Evolutionary conservation across 306 rosid species (phyloP).

Genomic region (Hippophae gyantsensis): DNA sequence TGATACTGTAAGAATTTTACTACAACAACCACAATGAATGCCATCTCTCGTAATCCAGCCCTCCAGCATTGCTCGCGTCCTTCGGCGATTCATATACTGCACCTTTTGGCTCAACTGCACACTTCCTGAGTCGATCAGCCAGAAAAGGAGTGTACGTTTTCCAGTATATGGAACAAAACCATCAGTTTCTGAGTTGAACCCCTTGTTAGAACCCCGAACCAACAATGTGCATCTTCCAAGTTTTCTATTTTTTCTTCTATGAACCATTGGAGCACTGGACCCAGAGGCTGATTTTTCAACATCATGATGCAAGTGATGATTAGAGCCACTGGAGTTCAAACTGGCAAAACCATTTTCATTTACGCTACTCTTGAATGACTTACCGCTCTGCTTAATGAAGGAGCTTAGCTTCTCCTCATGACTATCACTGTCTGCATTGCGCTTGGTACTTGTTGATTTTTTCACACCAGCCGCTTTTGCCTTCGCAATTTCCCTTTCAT

Average conservation of each 20-base stretch:
- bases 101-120: conserved; percentile 85
- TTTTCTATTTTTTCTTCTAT: conserved; percentile 65
- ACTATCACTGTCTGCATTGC: conserved; percentile 55
- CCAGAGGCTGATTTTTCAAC: conserved; percentile 38
- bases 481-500: conserved; percentile 43
- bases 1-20: conserved; percentile 83
- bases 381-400: conserved; percentile 69
- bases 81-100: conserved; percentile 69
- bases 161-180: conserved; percentile 90
- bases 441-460: conserved; percentile 41
- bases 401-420: conserved; percentile 78
- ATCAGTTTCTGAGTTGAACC: conserved; percentile 59
- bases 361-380: conserved; percentile 53
- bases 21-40: conserved; percentile 91
- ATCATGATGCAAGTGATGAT: conserved; percentile 28
- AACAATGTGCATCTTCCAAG: conserved; percentile 72
- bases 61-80: conserved; percentile 68
- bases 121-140: conserved; percentile 76
- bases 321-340: conserved; percentile 34
- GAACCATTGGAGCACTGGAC: conserved; percentile 40
- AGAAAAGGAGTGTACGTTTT: conserved; percentile 80
- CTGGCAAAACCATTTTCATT: conserved; percentile 42
- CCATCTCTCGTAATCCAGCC: conserved; percentile 98
- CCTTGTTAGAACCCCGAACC: conserved; percentile 70
- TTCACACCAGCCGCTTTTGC: conserved; percentile 34